Percentiles rank a stretch among this genome's conserved stretches.
These are phyloP conservation scores for Phialophora macrospora DNA, from an alignment of 2,329 filamentous ascomycete species.

Conservation along the genomic window DNA sequence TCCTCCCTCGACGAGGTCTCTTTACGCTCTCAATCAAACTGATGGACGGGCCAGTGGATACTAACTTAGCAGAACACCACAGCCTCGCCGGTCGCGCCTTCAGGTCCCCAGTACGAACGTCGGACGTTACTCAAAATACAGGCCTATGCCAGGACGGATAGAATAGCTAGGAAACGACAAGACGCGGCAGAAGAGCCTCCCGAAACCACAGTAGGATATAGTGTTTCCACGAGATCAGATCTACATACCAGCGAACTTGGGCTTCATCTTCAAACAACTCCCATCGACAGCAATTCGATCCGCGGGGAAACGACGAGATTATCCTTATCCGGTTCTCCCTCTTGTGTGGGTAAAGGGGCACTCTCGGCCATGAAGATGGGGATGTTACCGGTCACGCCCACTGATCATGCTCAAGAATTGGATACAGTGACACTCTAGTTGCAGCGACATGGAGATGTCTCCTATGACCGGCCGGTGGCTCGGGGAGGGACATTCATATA, in stretches of 20 bases:
- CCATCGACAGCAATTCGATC: too few relatives aligned
- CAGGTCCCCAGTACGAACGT: background rate
- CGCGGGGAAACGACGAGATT: too few relatives aligned
- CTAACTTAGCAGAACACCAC: background rate
- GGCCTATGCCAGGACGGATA: background rate
- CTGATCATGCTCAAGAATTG: background rate
- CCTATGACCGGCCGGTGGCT: too few relatives aligned
- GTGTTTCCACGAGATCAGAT: background rate
- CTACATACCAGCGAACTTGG: too few relatives aligned
- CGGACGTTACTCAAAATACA: background rate
- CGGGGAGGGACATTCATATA: too few relatives aligned
- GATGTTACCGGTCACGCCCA: background rate
- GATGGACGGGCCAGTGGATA: background rate
- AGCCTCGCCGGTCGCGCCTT: background rate
- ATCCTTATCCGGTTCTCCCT: too few relatives aligned
- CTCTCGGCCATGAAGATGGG: background rate
- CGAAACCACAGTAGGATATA: background rate
- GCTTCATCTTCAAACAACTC: too few relatives aligned
- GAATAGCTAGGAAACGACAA: background rate
- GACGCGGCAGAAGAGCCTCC: too few relatives aligned
- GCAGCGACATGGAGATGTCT: background rate
- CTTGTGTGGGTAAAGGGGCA: too few relatives aligned
- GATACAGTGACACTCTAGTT: background rate
- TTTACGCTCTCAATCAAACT: background rate
- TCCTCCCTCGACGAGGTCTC: too few relatives aligned